Evolutionary conservation across 805 yeast species (phyloP).

Genomic region (Jamesozyma hellenica): DNA sequence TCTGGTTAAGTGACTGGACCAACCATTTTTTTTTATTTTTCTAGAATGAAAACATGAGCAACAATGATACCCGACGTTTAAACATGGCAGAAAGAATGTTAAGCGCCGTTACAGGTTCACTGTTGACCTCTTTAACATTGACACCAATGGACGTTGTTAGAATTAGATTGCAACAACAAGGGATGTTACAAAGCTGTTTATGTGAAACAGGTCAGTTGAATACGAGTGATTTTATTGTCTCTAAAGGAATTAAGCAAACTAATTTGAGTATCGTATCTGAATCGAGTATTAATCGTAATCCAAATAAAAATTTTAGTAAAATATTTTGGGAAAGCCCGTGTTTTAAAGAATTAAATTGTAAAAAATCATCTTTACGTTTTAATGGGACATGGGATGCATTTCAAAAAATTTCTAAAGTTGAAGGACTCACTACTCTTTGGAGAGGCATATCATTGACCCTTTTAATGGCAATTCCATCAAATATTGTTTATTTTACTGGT

Average conservation of each 20-base stretch:
- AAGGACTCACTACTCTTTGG: conserved; percentile 76
- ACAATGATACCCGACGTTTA: conserved; percentile 6
- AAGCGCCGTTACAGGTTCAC: conserved; percentile 69
- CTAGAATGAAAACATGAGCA: conserved; percentile 6
- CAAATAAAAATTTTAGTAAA: background rate
- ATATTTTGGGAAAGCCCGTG: conserved; percentile 28
- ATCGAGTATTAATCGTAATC: conserved; percentile 1
- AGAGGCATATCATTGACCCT: conserved; percentile 78
- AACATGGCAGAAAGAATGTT: conserved; percentile 52
- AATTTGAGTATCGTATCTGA: conserved; percentile 2
- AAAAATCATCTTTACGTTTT: conserved; percentile 28
- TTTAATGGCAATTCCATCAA: conserved; percentile 85
- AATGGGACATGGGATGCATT: conserved; percentile 72
- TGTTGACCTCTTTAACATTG: conserved; percentile 60
- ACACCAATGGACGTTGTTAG: conserved; percentile 77
- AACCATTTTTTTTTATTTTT: too few relatives aligned
- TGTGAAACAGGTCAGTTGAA: conserved; percentile 17
- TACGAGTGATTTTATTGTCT: conserved; percentile 11
- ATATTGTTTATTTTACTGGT: conserved; percentile 87
- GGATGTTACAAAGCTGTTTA: conserved; percentile 40
- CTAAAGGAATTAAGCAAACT: background rate
- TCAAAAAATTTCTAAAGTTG: conserved; percentile 50
- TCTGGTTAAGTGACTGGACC: too few relatives aligned
- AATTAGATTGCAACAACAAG: conserved; percentile 70
- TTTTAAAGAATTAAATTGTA: conserved; percentile 26